A percentile compares a stretch with the other conserved stretches of the same genome.
These are phyloP conservation scores for Heterobasidion occidentale DNA, from an alignment of 1,284 basidiomycete species.

Conservation along the genomic window DNA sequence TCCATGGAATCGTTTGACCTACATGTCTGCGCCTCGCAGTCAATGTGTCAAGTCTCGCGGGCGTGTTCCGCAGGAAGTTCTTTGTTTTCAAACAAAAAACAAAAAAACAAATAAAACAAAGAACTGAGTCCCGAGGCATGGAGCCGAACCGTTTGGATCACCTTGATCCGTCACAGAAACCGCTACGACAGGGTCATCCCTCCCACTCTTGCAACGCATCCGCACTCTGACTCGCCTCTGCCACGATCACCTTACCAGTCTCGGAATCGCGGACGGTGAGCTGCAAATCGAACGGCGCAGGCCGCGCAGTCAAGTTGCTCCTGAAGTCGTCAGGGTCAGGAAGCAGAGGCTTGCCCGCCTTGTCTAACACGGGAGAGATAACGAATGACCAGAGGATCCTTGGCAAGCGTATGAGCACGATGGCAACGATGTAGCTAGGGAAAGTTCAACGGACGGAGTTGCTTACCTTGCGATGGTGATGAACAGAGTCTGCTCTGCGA, in stretches of 20 bases:
- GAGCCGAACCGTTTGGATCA: too few relatives aligned
- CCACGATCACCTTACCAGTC: not conserved
- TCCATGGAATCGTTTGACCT: too few relatives aligned
- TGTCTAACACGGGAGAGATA: not conserved
- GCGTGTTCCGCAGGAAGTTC: too few relatives aligned
- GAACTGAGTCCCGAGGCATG: too few relatives aligned
- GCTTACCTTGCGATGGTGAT: conserved; percentile 8
- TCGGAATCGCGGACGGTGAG: not conserved
- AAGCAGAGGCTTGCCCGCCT: not conserved
- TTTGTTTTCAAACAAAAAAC: too few relatives aligned
- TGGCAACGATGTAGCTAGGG: not conserved
- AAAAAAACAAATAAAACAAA: too few relatives aligned
- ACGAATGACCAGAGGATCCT: conserved; percentile 4
- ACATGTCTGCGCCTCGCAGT: too few relatives aligned
- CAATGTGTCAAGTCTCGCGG: too few relatives aligned
- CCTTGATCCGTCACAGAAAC: too few relatives aligned
- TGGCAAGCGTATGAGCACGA: too few relatives aligned
- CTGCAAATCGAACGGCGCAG: not conserved
- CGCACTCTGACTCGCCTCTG: not conserved
- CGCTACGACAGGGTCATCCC: too few relatives aligned
- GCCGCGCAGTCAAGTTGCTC: not conserved
- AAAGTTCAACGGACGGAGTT: not conserved
- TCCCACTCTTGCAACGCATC: conserved; percentile 1
- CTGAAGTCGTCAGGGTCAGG: conserved; percentile 1
- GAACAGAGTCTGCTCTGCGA: conserved; percentile 9